These are phyloP conservation scores for Thielaviopsis cerberus DNA, from an alignment of 2,329 filamentous ascomycete species.

Conservation along the genomic window DNA sequence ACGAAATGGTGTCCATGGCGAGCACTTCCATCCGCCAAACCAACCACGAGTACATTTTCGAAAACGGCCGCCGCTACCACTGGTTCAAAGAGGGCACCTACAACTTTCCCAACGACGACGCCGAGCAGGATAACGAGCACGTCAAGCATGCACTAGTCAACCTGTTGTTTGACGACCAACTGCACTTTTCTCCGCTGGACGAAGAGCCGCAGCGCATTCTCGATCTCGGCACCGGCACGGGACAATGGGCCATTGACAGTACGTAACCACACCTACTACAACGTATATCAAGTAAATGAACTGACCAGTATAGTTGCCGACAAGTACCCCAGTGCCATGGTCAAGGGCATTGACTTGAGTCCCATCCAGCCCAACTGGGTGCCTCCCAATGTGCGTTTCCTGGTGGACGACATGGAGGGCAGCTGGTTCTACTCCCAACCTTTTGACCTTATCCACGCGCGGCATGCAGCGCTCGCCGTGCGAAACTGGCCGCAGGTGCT, in stretches of 20 bases:
- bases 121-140: slow-evolving; percentile 39
- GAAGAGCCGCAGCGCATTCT: slow-evolving; percentile 29
- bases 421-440: slow-evolving; percentile 35
- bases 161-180: slow-evolving; percentile 26
- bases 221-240: slow-evolving; percentile 41
- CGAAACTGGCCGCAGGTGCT: slow-evolving; percentile 35
- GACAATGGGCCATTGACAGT: slow-evolving; percentile 41
- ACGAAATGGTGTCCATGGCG: slow-evolving; percentile 3
- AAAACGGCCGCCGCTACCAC: slow-evolving; percentile 21
- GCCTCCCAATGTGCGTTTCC: slow-evolving; percentile 36
- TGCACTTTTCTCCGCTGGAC: slow-evolving; percentile 34
- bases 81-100: slow-evolving; percentile 28
- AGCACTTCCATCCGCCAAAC: slow-evolving; percentile 7
- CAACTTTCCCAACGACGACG: slow-evolving; percentile 41
- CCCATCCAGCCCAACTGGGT: slow-evolving; percentile 38
- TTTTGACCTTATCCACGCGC: slow-evolving; percentile 44
- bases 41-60: slow-evolving; percentile 10
- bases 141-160: slow-evolving; percentile 36
- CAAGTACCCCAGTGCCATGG: slow-evolving; percentile 26
- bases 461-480: slow-evolving; percentile 37
- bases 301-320: slow-evolving; percentile 18
- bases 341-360: slow-evolving; percentile 36
- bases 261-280: slow-evolving; percentile 12
- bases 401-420: slow-evolving; percentile 39
- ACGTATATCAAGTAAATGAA: slow-evolving; percentile 16